Evolutionary conservation across 176 grass and related monocot species (phyloP), one percentile per base, ranked within the genome.

Genomic region (Musa itinerans): DNA sequence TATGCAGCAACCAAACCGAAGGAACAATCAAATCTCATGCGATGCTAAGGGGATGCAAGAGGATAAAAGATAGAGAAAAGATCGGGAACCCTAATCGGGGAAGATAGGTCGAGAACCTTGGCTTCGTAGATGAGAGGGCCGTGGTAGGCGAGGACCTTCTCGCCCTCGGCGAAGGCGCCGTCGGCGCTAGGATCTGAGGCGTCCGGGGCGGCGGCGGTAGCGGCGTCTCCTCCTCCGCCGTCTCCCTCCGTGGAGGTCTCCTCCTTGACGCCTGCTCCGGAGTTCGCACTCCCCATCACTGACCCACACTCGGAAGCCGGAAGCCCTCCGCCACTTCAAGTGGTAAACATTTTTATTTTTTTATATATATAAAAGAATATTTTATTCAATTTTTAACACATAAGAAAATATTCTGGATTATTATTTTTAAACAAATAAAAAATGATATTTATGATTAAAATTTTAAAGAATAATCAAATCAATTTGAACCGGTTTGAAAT

Each of bases 121-220:
- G 94, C 90, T 81, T 98, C 94, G 82, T 98, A 98, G 83, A 98
- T 89, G 86, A 82, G 84, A 19, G 90, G 94, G 3, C 94, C 90
- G 65, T 93, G 94, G 80, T 93, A 98, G 25, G 94, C 90, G 64
- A 98, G 88, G 74, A 98, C 90, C 82, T 81, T 93, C 57, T 98
- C 88, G 58, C 90, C 90, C 78, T 98, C 94, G 43, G 74, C 73
- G 86, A 98, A 98, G 50, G 54, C 13, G 57, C 58, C 75, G 13
- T 48, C 48, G 1, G 13, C 48, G 43, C 17, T 48, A 21, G 57
- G 59, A 9, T 77, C 75, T 20, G 59, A 77, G 49, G 75, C 72
- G 52, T 57, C 48, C 20, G 29, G 11, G 75, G 59, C 59, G 19
- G 21, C 78, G 56, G 55, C 68, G 48, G 54, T 57, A 74, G 74